A percentile compares a stretch with the other conserved stretches of the same genome.
Evolutionary conservation across 345 rosid species (phyloP).

Genomic region (Rhodomyrtus tomentosa): DNA sequence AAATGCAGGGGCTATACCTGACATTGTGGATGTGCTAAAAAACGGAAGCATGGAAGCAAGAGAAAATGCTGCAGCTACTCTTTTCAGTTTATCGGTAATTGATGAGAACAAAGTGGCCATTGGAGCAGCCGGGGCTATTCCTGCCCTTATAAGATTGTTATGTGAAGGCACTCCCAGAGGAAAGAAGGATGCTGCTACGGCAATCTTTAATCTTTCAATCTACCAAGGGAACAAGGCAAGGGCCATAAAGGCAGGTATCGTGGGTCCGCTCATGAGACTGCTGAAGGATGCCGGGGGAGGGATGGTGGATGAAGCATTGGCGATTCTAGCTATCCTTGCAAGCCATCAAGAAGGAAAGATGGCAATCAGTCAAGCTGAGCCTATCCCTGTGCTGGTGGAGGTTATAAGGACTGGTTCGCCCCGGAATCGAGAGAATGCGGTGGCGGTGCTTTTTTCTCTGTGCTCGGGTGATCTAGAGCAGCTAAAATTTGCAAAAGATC

Average conservation of each 20-base stretch:
- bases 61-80: conserved; percentile 97
- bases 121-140: conserved; percentile 94
- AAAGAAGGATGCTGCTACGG: conserved; percentile 96
- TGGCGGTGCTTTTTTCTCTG: conserved; percentile 73
- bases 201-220: conserved; percentile 83
- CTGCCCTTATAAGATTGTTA: conserved; percentile 75
- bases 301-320: conserved; percentile 92
- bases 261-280: conserved; percentile 56
- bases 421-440: conserved; percentile 86
- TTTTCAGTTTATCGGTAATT: conserved; percentile 88
- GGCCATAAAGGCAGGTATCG: conserved; percentile 88
- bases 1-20: conserved; percentile 90
- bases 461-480: conserved; percentile 59
- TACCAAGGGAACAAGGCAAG: conserved; percentile 97
- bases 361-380: conserved; percentile 65
- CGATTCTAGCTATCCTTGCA: conserved; percentile 82
- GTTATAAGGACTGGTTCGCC: conserved; percentile 81
- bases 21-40: conserved; percentile 79
- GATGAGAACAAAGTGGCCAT: conserved; percentile 95
- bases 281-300: conserved; percentile 91
- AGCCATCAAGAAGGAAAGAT: conserved; percentile 81
- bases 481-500: conserved; percentile 52
- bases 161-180: conserved; percentile 91
- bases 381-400: conserved; percentile 67
- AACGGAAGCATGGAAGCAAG: conserved; percentile 97